Evolutionary conservation across 495 filamentous ascomycete genomes (phyloP), one percentile per base, ranked within the genome.

Genomic region (Hypoxylon lienhwacheense): DNA sequence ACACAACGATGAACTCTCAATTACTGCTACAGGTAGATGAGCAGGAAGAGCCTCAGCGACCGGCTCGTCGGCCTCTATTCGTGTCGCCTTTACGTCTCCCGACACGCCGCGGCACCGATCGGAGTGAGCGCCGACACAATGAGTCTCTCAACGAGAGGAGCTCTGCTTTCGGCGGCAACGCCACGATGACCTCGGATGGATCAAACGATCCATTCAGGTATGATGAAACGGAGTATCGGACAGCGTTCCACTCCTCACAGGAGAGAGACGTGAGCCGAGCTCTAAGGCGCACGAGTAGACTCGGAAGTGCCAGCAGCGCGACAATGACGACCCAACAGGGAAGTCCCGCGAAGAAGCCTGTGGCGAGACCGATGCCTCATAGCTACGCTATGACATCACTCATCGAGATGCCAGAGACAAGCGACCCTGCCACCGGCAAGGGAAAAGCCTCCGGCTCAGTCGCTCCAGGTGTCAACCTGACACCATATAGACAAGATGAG

Each of bases 211-310:
- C 50, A 22, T 37, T 59, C 15, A 28, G 36, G 20, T 48, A 49
- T 20, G 44, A 50, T 20, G 14, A 17, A 4, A 28, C 25, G 3
- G n/a, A 44, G 2, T 54, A 62, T 17, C 20, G 52, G 7, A 15
- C 26, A n/a, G 35, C 37, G 11, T 19, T 59, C 17, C 33, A 40
- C 2, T 36, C 19, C 3, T 26, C 42, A 0, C 59, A 51, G 12
- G 56, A 66, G 22, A 50, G 45, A 7, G 61, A 63, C 3, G 52
- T 68, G 0, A 68, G 63, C 24, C 57, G 10, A 41, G 31, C 26
- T 17, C 42, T 68, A 2, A 55, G 52, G 3, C 47, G 52, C 6
- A 20, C 41, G 4, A 54, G 63, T 15, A 45, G 19, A 20, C n/a
- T 28, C 2, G 32, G 39, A 10, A 41, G 14, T 2, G n/a, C 12